phyloP scores from a whole-genome alignment of 352 stramenopile species.

The Globisporangium splendens region DNA sequence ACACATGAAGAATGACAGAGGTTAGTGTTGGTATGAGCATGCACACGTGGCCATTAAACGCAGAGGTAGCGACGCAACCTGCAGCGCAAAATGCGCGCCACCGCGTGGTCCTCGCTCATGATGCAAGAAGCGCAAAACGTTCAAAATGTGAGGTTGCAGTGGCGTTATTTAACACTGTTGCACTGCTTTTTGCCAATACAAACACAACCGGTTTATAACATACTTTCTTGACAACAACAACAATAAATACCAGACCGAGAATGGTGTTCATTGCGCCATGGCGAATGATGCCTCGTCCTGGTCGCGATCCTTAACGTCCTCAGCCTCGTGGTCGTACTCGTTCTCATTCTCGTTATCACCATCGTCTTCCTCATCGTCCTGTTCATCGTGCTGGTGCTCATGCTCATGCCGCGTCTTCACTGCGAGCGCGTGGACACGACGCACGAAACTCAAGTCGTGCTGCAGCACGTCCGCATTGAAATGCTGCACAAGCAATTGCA shows the following conservation, averaged over 20 bases:
- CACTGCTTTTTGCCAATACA: neutral
- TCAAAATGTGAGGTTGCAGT: too few species aligned
- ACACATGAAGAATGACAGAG: neutral
- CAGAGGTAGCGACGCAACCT: neutral
- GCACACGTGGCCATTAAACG: too few species aligned
- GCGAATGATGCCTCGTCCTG: too few species aligned
- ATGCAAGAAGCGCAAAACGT: neutral
- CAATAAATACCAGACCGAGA: neutral
- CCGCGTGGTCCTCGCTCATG: neutral
- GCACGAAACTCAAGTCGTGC: constrained; percentile 56
- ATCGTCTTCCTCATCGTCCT: constrained; percentile 8
- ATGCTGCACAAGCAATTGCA: constrained; percentile 26
- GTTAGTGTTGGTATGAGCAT: constrained; percentile 7
- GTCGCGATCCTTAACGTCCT: neutral
- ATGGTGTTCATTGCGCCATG: neutral
- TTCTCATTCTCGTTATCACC: too few species aligned
- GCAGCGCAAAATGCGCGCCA: constrained; percentile 1
- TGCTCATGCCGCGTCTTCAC: constrained; percentile 39
- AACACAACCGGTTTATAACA: neutral
- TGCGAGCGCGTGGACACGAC: constrained; percentile 49
- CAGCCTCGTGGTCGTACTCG: neutral
- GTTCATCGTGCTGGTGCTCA: constrained; percentile 23
- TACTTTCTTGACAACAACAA: neutral
- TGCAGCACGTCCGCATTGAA: constrained; percentile 39
- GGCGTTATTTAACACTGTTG: too few species aligned